Conservation (phyloP, 768 basidiomycete species). For the Naganishia friedmannii region DNA sequence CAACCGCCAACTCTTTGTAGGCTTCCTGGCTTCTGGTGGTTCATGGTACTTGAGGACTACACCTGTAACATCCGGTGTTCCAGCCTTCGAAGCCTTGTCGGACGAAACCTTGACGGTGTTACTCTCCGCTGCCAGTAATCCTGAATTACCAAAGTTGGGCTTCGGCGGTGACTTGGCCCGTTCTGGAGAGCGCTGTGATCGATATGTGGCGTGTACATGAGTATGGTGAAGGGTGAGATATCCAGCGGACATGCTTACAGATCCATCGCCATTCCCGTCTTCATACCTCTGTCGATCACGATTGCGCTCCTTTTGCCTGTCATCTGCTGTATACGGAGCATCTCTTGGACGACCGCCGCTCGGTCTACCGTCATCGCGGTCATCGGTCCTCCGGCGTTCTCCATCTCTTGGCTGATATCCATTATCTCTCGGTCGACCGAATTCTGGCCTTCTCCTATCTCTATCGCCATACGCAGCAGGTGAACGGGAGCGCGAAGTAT, state of each 20-base stretch:
- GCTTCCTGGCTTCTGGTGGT: constrained; percentile 95
- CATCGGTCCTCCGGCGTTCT: neutral
- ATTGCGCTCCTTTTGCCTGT: constrained; percentile 48
- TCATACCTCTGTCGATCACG: constrained; percentile 41
- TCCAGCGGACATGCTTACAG: constrained; percentile 19
- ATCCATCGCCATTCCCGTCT: constrained; percentile 28
- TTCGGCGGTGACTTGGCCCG: constrained; percentile 65
- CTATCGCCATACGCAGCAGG: constrained; percentile 2
- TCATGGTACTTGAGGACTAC: constrained; percentile 93
- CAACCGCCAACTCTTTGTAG: constrained; percentile 80
- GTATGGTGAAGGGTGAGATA: constrained; percentile 7
- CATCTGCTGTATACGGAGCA: constrained; percentile 38
- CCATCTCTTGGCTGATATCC: neutral
- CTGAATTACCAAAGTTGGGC: constrained; percentile 85
- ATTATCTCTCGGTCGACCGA: constrained; percentile 9
- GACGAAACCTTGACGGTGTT: constrained; percentile 64
- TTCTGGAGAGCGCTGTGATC: constrained; percentile 34
- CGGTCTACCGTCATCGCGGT: constrained; percentile 5
- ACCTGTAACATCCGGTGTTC: constrained; percentile 51
- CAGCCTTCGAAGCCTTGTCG: constrained; percentile 65
- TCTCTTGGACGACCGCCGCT: constrained; percentile 8
- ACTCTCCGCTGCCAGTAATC: constrained; percentile 90
- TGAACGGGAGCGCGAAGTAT: constrained; percentile 5
- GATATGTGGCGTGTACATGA: neutral
- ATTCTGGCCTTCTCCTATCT: constrained; percentile 9